Base-by-base conservation (phyloP, 2,329 filamentous ascomycete genomes). In the Boeremia exigua region DNA sequence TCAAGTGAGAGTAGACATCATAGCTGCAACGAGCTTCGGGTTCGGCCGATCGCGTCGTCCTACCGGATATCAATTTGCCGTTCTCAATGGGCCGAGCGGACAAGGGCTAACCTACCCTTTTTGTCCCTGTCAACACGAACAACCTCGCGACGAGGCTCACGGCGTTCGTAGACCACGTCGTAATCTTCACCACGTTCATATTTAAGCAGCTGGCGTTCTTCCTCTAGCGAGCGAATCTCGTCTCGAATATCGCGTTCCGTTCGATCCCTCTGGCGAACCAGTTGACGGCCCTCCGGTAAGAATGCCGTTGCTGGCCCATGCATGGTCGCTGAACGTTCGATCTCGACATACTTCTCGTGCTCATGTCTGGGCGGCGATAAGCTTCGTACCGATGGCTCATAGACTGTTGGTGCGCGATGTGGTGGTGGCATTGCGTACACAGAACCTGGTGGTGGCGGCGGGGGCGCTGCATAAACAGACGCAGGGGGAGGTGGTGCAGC, bases 31-130 rank as follows among this genome's bases (percentile, higher is more conserved):
- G 40, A 78, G 61, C 66, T 77, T 79, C 19, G 77, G 75, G 55
- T 78, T 77, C 42, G 75, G 75, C 42, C 59, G 57, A 55, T 72
- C 70, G 58, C 65, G 68, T 61, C 71, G 70, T 60, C 63, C 73
- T 74, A 67, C 68, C 58, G 65, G 70, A 63, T 54, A 70, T 78
- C 73, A 75, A 73, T 64, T 46, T 59, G 56, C 65, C 65, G 59
- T 66, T 66, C 65, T 61, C 71, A 77, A 70, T 86, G 84, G 80
- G 87, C 86, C 71, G 89, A 90, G 77, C 91, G 85, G 81, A 89
- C 90, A 80, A 93, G 87, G 82, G 88, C 86, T 86, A 95, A 88
- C 90, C 88, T 95, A 96, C 93, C 92, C 92, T 91, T 95, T 82
- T 89, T 89, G 80, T 97, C 92, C 82, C 90, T 92, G 79, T 92